A percentile compares a stretch with the other conserved stretches of the same genome.
Evolutionary conservation across 1,284 basidiomycete genomes (phyloP).

Genomic region (Cystobasidium sp.): DNA sequence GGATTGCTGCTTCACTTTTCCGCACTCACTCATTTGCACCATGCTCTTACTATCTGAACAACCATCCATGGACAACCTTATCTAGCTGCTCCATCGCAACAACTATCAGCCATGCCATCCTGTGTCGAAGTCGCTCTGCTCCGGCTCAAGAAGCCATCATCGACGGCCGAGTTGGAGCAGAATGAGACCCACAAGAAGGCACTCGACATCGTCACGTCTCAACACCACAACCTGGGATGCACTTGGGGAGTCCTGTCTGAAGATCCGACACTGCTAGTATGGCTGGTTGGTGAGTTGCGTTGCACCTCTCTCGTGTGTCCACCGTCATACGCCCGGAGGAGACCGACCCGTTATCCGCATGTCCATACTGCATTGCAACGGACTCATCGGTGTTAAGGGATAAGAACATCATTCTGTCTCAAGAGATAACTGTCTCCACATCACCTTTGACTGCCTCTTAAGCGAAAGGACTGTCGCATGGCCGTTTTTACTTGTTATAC

Average conservation of each 20-base stretch:
- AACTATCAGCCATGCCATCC: conserved; percentile 10
- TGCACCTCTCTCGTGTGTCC: neutral
- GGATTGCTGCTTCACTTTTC: neutral
- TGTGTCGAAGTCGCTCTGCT: conserved; percentile 40
- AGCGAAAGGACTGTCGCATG: too few relatives aligned
- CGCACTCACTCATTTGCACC: neutral
- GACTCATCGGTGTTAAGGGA: conserved; percentile 5
- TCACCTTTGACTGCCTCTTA: too few relatives aligned
- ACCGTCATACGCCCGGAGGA: neutral
- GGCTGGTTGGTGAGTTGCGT: conserved; percentile 32
- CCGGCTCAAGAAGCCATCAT: conserved; percentile 18
- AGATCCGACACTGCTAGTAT: conserved; percentile 38
- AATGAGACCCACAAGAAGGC: conserved; percentile 4
- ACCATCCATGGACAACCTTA: neutral
- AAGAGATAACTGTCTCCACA: too few relatives aligned
- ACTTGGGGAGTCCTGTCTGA: conserved; percentile 42
- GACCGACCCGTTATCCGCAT: neutral
- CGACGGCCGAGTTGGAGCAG: conserved; percentile 13
- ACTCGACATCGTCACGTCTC: conserved; percentile 19
- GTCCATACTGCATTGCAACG: neutral
- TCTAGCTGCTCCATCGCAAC: neutral
- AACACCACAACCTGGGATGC: conserved; percentile 27
- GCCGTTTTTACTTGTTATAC: too few relatives aligned
- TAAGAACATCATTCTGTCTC: too few relatives aligned
- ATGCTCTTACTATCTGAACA: neutral